A percentile compares a stretch with the other conserved stretches of the same genome.
Conservation (phyloP, 495 filamentous ascomycete genomes). For the Aspergillus olivimuriae region DNA sequence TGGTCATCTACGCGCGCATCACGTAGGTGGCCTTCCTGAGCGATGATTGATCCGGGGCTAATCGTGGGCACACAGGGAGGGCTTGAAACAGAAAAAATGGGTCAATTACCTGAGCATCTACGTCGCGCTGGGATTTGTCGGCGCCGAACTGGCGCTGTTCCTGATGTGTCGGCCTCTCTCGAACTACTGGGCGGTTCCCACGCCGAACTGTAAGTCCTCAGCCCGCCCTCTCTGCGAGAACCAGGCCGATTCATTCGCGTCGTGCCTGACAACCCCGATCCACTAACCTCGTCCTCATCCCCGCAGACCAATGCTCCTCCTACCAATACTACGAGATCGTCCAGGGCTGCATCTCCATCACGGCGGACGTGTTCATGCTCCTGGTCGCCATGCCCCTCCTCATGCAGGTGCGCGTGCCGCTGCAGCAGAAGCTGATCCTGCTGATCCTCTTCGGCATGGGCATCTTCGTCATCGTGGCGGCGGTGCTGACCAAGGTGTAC, state of each 20-base stretch:
- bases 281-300: too few relatives aligned
- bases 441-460: conserved; percentile 49
- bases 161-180: conserved; percentile 55
- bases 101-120: conserved; percentile 46
- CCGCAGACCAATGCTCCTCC: conserved; percentile 41
- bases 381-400: conserved; percentile 57
- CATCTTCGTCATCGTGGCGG: conserved; percentile 60
- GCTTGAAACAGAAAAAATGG: conserved; percentile 31
- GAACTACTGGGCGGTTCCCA: conserved; percentile 55
- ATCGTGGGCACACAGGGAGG: too few relatives aligned
- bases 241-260: too few relatives aligned
- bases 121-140: conserved; percentile 49
- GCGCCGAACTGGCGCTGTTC: conserved; percentile 58
- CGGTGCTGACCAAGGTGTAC: conserved; percentile 62
- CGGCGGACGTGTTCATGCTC: conserved; percentile 61
- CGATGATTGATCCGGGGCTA: too few relatives aligned
- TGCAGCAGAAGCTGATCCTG: conserved; percentile 52
- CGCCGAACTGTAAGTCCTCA: conserved; percentile 20
- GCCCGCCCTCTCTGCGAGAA: too few relatives aligned
- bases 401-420: conserved; percentile 48
- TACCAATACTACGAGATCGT: conserved; percentile 49
- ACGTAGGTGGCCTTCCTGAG: too few relatives aligned
- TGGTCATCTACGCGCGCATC: conserved; percentile 48
- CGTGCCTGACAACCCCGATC: too few relatives aligned
- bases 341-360: conserved; percentile 53